phyloP scores from a whole-genome alignment of 108 stramenopile genomes.

The Aurantiochytrium sp. region DNA sequence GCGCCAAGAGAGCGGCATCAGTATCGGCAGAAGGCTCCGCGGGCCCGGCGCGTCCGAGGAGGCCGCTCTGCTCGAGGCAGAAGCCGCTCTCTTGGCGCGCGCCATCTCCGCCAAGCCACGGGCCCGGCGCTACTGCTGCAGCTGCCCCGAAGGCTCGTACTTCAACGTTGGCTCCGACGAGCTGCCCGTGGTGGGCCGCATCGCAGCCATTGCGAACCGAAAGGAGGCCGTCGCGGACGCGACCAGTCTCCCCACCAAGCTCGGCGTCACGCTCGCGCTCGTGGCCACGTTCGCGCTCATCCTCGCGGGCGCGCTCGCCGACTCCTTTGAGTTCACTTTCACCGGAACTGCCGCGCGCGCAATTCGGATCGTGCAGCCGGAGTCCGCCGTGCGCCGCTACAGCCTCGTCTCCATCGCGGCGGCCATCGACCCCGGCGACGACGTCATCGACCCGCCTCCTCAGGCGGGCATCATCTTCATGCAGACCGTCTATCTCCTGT shows the following conservation, averaged over 20 bases:
- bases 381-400: constrained; percentile 50
- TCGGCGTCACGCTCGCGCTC: constrained; percentile 10
- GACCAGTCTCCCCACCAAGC: constrained; percentile 49
- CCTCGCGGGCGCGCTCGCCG: constrained; percentile 48
- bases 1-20: too few relatives aligned
- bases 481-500: constrained; percentile 73
- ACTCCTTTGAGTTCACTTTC: constrained; percentile 76
- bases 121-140: not conserved
- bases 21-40: too few relatives aligned
- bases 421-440: constrained; percentile 42
- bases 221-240: constrained; percentile 37
- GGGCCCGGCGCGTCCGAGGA: not conserved
- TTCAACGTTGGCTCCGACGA: constrained; percentile 4
- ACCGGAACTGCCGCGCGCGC: constrained; percentile 71
- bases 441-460: constrained; percentile 53
- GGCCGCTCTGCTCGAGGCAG: not conserved
- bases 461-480: constrained; percentile 61
- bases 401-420: constrained; percentile 70
- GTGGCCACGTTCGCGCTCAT: constrained; percentile 22
- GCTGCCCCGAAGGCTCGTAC: not conserved
- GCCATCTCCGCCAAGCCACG: not conserved
- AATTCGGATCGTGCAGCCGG: constrained; percentile 52
- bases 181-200: not conserved
- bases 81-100: not conserved
- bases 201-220: not conserved